These are phyloP conservation scores for Alternaria conjuncta DNA, from an alignment of 2,329 filamentous ascomycete species.

Conservation along the genomic window DNA sequence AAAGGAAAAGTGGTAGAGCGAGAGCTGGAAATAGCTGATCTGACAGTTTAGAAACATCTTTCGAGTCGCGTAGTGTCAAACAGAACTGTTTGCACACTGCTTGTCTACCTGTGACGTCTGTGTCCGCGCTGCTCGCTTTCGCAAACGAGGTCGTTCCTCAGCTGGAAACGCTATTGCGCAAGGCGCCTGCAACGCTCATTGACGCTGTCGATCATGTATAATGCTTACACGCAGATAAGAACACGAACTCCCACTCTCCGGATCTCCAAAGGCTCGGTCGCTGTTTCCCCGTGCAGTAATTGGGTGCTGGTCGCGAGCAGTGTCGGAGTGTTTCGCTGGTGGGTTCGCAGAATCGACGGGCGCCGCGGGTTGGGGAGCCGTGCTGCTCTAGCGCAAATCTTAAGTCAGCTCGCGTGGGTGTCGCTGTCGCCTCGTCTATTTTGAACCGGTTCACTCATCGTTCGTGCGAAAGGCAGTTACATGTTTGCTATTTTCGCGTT, in stretches of 20 bases:
- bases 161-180: neutral
- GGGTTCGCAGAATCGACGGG: conserved; percentile 1
- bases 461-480: conserved; percentile 11
- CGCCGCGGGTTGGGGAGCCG: conserved; percentile 10
- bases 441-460: neutral
- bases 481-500: conserved; percentile 13
- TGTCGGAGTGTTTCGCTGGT: conserved; percentile 8
- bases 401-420: neutral
- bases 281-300: neutral
- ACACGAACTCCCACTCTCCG: neutral
- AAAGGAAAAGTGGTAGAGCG: neutral
- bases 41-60: neutral
- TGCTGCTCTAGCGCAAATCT: neutral
- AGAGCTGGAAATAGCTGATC: neutral
- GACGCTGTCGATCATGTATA: neutral
- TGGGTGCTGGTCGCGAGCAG: neutral
- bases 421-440: conserved; percentile 12
- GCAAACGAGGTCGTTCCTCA: neutral
- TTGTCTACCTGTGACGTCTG: neutral
- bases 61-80: neutral
- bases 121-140: neutral
- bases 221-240: neutral
- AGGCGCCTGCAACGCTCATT: neutral
- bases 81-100: neutral
- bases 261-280: neutral